Conservation (phyloP, 768 basidiomycete genomes). For the Termitomyces sp. region DNA sequence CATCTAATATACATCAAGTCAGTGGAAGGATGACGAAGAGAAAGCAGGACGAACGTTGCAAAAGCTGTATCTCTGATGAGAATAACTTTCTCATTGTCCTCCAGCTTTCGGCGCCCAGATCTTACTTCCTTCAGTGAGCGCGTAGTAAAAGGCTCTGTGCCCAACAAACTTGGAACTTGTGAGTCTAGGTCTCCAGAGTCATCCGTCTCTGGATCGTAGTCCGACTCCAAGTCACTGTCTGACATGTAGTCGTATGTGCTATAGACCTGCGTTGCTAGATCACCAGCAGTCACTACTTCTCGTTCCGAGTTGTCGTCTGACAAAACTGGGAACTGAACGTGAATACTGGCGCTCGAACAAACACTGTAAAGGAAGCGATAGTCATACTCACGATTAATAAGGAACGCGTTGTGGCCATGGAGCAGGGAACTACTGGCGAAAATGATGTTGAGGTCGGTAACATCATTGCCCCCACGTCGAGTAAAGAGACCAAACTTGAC, state of each 20-base stretch:
- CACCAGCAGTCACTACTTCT: constrained; percentile 6
- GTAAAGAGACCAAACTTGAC: constrained; percentile 21
- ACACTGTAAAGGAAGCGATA: neutral
- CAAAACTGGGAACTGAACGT: constrained; percentile 6
- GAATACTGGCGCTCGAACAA: neutral
- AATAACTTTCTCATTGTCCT: constrained; percentile 13
- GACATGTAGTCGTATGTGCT: constrained; percentile 15
- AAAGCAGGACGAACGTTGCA: constrained; percentile 14
- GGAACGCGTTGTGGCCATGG: constrained; percentile 13
- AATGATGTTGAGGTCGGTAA: constrained; percentile 10
- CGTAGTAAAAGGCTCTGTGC: neutral
- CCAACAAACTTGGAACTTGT: neutral
- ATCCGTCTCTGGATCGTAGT: neutral
- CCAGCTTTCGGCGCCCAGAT: neutral
- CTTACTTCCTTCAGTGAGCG: neutral
- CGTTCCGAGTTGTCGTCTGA: neutral
- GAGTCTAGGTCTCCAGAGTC: neutral
- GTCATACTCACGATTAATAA: constrained; percentile 11
- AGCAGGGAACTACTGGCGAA: constrained; percentile 16
- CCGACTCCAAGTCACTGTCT: constrained; percentile 19
- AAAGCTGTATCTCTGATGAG: constrained; percentile 17
- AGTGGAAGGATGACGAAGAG: neutral
- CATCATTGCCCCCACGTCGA: constrained; percentile 2
- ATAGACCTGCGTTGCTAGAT: neutral
- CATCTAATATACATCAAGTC: constrained; percentile 21